These are phyloP conservation scores for Phytopythium cucurbitacearum DNA, from an alignment of 352 stramenopile species.

Conservation along the genomic window DNA sequence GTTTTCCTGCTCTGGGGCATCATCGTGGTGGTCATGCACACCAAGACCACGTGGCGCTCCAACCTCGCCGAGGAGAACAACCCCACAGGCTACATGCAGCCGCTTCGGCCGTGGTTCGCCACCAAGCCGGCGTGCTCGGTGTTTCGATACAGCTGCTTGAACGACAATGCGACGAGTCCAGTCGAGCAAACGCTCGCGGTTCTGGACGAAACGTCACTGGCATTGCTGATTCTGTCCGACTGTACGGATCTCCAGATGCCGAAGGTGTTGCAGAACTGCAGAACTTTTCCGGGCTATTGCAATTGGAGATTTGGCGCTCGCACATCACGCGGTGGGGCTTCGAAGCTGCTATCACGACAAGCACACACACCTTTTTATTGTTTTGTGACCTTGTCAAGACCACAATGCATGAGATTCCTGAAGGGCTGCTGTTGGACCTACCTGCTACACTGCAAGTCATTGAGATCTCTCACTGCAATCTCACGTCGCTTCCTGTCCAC, in stretches of 20 bases:
- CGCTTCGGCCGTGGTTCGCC: slow-evolving; percentile 7
- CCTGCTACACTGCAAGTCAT: slow-evolving; percentile 16
- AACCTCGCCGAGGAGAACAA: neutral
- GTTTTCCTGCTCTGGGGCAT: slow-evolving; percentile 1
- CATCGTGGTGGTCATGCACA: neutral
- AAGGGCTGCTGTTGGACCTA: slow-evolving; percentile 8
- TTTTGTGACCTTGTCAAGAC: slow-evolving; percentile 13
- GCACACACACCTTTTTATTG: slow-evolving; percentile 7
- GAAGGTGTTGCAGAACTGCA: slow-evolving; percentile 5
- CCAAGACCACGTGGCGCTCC: neutral
- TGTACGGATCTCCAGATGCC: slow-evolving; percentile 13
- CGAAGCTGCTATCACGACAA: slow-evolving; percentile 6
- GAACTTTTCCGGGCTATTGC: slow-evolving; percentile 11
- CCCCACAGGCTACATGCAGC: neutral
- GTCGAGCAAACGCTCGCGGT: neutral
- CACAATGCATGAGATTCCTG: slow-evolving; percentile 9
- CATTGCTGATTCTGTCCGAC: slow-evolving; percentile 12
- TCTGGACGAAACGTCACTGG: slow-evolving; percentile 1
- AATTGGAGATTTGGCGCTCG: slow-evolving; percentile 21
- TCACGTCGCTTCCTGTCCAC: slow-evolving; percentile 11
- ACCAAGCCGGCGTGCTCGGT: slow-evolving; percentile 6
- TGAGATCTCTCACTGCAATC: slow-evolving; percentile 14
- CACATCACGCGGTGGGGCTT: slow-evolving; percentile 13
- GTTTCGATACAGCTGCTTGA: slow-evolving; percentile 8
- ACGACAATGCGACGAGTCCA: slow-evolving; percentile 10